phyloP scores from a whole-genome alignment of 2,329 filamentous ascomycete genomes.

The Botrytis sinoallii region DNA sequence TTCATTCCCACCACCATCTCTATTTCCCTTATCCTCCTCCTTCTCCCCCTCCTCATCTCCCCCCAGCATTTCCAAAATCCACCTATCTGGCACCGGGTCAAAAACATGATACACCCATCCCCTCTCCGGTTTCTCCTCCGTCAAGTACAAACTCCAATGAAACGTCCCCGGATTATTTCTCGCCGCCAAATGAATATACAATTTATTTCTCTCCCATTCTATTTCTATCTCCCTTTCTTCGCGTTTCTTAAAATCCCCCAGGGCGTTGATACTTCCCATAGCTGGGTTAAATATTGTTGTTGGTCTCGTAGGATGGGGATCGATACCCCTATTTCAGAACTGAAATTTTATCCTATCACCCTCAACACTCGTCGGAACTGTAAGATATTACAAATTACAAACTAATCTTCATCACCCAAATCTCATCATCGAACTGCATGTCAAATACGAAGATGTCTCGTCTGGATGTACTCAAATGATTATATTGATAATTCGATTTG shows the following conservation, averaged over 20 bases:
- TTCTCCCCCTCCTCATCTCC: background rate
- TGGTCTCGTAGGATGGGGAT: background rate
- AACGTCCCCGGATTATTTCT: background rate
- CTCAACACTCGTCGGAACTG: background rate
- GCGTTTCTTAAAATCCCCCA: background rate
- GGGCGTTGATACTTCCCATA: background rate
- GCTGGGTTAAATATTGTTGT: background rate
- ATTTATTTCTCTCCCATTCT: background rate
- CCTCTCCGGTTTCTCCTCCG: background rate
- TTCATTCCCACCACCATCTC: background rate
- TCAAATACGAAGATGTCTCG: background rate
- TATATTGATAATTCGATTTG: background rate
- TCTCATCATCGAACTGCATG: background rate
- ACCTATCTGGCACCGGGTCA: background rate
- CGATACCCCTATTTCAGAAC: background rate
- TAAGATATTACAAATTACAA: background rate
- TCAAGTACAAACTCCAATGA: constrained; percentile 1
- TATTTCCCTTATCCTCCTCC: background rate
- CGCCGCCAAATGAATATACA: background rate
- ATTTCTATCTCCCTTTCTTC: background rate
- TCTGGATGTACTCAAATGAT: background rate
- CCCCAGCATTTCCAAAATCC: background rate
- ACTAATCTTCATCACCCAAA: background rate
- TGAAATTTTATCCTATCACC: background rate
- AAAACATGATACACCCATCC: background rate